A percentile compares a stretch with the other conserved stretches of the same genome.
phyloP scores from a whole-genome alignment of 2,329 filamentous ascomycete species.

The Colletotrichum australisinense region DNA sequence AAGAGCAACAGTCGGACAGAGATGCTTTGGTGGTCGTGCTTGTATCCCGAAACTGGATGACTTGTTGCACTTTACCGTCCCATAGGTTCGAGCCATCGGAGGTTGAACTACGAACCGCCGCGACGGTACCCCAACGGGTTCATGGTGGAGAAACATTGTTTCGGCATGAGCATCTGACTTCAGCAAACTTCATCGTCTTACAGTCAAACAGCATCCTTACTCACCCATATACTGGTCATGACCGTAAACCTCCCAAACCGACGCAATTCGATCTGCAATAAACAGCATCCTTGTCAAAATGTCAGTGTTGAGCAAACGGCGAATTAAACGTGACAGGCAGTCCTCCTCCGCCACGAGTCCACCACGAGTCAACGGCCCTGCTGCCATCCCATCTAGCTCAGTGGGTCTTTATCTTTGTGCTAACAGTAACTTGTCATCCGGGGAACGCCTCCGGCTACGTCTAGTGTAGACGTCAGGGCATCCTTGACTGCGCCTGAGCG shows the following conservation, averaged over 20 bases:
- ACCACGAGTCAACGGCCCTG: conserved; percentile 18
- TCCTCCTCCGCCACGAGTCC: neutral
- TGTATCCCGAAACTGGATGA: neutral
- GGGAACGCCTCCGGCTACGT: neutral
- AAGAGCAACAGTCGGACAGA: neutral
- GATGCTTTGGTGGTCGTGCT: neutral
- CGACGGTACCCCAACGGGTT: neutral
- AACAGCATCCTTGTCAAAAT: neutral
- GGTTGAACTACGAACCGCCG: neutral
- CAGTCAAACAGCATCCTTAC: neutral
- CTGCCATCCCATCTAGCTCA: neutral
- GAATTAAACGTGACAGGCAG: too few species aligned
- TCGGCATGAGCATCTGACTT: neutral
- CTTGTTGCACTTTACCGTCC: neutral
- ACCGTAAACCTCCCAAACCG: neutral
- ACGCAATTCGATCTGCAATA: neutral
- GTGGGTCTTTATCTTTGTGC: conserved; percentile 6
- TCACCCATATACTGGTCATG: neutral
- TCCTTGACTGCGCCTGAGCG: neutral
- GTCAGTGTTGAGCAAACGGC: neutral
- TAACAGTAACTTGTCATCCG: neutral
- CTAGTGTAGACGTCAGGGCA: neutral
- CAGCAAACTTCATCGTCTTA: neutral
- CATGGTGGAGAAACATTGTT: neutral
- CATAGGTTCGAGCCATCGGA: too few species aligned